Conservation (phyloP, 257 asterid species). For the Eucommia ulmoides region DNA sequence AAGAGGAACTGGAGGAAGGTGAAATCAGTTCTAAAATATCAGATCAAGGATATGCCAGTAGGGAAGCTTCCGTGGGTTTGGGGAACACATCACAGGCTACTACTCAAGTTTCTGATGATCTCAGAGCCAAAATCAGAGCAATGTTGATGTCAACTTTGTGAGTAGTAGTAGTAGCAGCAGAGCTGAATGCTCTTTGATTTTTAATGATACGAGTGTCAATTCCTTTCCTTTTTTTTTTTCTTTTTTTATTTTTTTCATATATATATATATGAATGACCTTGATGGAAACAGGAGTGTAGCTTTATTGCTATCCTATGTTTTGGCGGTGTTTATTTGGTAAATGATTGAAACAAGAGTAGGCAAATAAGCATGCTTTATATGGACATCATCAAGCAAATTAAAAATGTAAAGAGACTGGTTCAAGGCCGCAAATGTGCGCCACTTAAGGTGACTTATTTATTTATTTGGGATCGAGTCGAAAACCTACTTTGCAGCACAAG, state of each 20-base stretch:
- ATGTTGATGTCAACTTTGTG: conserved; percentile 26
- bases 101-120: conserved; percentile 54
- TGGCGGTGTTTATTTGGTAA: not conserved
- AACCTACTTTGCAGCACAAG: too few relatives aligned
- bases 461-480: too few relatives aligned
- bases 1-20: conserved; percentile 61
- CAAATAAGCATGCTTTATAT: too few relatives aligned
- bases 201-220: not conserved
- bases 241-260: not conserved
- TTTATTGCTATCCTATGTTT: not conserved
- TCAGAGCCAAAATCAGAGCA: conserved; percentile 71
- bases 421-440: too few relatives aligned
- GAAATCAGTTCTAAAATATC: conserved; percentile 51
- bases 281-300: not conserved
- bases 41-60: conserved; percentile 25
- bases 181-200: not conserved
- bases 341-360: too few relatives aligned
- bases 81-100: conserved; percentile 19
- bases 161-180: not conserved
- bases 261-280: not conserved
- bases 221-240: not conserved
- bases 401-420: too few relatives aligned
- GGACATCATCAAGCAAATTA: too few relatives aligned
- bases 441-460: too few relatives aligned
- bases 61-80: conserved; percentile 28